A percentile compares a stretch with the other conserved stretches of the same genome.
These are phyloP conservation scores for Leersia perrieri DNA, from an alignment of 176 grass and related monocot species.

Conservation along the genomic window DNA sequence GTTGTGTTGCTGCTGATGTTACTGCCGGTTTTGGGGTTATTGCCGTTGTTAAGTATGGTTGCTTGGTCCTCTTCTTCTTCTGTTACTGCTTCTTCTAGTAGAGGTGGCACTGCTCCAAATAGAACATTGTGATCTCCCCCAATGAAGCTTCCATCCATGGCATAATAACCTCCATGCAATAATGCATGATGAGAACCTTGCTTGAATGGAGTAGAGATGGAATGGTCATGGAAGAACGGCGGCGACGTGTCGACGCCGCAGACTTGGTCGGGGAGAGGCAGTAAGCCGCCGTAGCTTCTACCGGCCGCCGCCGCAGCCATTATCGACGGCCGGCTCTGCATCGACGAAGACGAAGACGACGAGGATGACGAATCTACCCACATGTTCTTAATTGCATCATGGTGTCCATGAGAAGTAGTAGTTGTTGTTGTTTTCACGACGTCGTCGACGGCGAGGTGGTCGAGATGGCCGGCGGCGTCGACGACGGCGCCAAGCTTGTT, in stretches of 20 bases:
- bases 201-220: conserved; percentile 14
- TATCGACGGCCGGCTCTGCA: conserved; percentile 26
- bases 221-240: conserved; percentile 50
- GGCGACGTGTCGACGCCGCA: background rate
- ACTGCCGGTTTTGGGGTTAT: conserved; percentile 36
- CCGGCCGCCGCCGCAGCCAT: background rate
- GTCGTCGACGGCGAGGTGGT: conserved; percentile 31
- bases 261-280: conserved; percentile 64
- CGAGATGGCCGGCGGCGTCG: conserved; percentile 7
- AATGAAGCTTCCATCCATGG: conserved; percentile 38
- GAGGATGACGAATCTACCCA: conserved; percentile 67
- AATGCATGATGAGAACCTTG: conserved; percentile 22
- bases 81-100: conserved; percentile 43
- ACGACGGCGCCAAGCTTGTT: conserved; percentile 24
- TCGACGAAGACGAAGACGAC: conserved; percentile 49
- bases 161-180: conserved; percentile 28
- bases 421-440: background rate
- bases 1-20: conserved; percentile 29
- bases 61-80: conserved; percentile 31
- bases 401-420: background rate
- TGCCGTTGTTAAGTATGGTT: conserved; percentile 16
- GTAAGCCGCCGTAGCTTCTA: conserved; percentile 46
- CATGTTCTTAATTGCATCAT: conserved; percentile 26
- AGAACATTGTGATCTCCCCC: conserved; percentile 39
- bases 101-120: conserved; percentile 44